These are phyloP conservation scores for Cercospora sp. DNA, from an alignment of 2,329 filamentous ascomycete genomes.

Conservation along the genomic window DNA sequence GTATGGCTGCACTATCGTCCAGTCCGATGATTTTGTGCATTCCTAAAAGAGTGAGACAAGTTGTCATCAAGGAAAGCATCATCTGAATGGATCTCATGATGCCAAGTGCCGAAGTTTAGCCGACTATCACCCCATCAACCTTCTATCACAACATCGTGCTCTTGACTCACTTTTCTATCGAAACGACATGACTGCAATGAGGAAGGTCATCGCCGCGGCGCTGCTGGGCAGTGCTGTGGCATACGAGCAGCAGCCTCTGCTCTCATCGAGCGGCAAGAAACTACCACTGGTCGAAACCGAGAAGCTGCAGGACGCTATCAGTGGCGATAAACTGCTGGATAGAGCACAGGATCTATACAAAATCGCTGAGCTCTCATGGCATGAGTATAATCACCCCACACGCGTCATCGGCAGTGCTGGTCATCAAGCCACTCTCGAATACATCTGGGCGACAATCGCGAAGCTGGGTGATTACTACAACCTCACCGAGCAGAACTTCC, in stretches of 20 bases:
- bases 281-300: conserved; percentile 36
- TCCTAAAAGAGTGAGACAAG: neutral
- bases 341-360: conserved; percentile 64
- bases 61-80: neutral
- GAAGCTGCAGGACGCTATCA: conserved; percentile 60
- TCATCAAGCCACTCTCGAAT: conserved; percentile 34
- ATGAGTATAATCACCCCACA: conserved; percentile 68
- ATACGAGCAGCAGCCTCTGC: conserved; percentile 20
- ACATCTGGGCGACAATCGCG: conserved; percentile 38
- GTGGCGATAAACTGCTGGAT: conserved; percentile 56
- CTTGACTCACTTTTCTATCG: neutral
- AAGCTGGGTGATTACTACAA: conserved; percentile 62
- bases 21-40: neutral
- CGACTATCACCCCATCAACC: conserved; percentile 8
- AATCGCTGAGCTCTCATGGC: conserved; percentile 60
- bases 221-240: conserved; percentile 7
- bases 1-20: neutral
- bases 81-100: conserved; percentile 1
- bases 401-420: conserved; percentile 65
- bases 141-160: conserved; percentile 3
- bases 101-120: conserved; percentile 4
- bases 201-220: neutral
- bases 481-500: conserved; percentile 51
- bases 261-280: conserved; percentile 14
- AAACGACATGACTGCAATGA: neutral